Evolutionary conservation across 2,329 filamentous ascomycete genomes (phyloP).

Genomic region (Talaromyces sp.): DNA sequence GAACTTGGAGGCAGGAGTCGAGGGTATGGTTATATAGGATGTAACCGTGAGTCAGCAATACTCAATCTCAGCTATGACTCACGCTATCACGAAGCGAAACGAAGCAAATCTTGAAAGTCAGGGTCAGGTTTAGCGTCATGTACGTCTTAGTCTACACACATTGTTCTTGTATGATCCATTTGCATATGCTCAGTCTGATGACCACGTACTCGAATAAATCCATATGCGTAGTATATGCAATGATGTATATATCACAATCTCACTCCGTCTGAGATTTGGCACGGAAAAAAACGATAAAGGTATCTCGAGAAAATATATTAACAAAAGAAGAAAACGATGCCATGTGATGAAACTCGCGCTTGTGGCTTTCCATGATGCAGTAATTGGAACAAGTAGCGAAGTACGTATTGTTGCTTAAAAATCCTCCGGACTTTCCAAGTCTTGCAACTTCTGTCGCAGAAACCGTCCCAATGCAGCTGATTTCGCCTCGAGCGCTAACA

Average conservation of each 20-base stretch:
- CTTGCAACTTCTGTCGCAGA: constrained; percentile 38
- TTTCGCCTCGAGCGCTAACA: constrained; percentile 43
- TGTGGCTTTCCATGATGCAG: neutral
- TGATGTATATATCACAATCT: neutral
- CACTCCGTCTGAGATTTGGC: neutral
- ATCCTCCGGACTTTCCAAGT: constrained; percentile 43
- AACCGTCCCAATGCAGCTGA: constrained; percentile 41
- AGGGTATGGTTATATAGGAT: neutral
- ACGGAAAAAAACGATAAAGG: neutral
- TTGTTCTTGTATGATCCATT: neutral
- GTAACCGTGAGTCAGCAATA: no score
- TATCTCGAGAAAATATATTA: neutral
- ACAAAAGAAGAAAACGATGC: neutral
- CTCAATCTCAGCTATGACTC: neutral
- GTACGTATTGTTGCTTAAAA: constrained; percentile 27
- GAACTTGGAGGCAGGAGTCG: no score
- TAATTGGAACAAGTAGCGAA: neutral
- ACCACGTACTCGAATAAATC: neutral
- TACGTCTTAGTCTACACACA: neutral
- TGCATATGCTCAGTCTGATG: neutral
- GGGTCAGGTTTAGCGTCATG: neutral
- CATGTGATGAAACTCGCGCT: neutral
- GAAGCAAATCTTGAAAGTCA: neutral
- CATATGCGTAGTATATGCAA: neutral
- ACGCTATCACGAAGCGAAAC: neutral